Base-by-base conservation (phyloP, 176 grass and related monocot genomes). In the Cocos nucifera region DNA sequence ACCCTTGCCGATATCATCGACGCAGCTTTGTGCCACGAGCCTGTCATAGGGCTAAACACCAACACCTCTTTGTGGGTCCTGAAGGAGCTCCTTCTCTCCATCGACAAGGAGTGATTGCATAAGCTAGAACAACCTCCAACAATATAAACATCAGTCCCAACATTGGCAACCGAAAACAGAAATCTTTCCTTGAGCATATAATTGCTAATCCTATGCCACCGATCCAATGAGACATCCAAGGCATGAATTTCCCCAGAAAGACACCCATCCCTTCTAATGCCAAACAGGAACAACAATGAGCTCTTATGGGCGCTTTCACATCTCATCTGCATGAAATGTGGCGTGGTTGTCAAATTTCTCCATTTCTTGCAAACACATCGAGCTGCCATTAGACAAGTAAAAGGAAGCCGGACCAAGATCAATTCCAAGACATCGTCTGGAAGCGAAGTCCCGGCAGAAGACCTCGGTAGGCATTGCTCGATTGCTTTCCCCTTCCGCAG, bases 331-430 rank as follows among this genome's bases (percentile, higher is more conserved):
- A 75, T 66, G 75, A 96, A 90, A 61, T 85, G 83, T 18, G 63
- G 78, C 2, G 83, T 51, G n/a, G 61, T 59, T 8, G 92, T 88
- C 64, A 96, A 64, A 54, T 75, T 69, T 68, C 78, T 77, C 92
- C 92, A 96, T n/a, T 85, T 89, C 54, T 67, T 66, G 83, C 92
- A 96, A 19, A 78, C 92, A 57, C 92, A 90, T 4, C 92, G 86
- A 27, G 83, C 67, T 6, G 80, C 72, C 24, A 90, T 78, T 70
- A 96, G 65, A 68, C 83, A 82, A 10, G 83, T 50, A 25, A 88
- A 72, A 28, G 92, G 86, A 32, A 96, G 86, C 0, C 77, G 68
- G 44, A 70, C 61, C 55, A 96, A 79, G 53, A 96, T 89, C 79
- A 90, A 84, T 78, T 87, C 86, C 62, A 87, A 17, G 52, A 96